Percentiles rank a stretch among this genome's conserved stretches.
Conservation (phyloP, 2,329 filamentous ascomycete genomes). For the Juglanconis sp. region DNA sequence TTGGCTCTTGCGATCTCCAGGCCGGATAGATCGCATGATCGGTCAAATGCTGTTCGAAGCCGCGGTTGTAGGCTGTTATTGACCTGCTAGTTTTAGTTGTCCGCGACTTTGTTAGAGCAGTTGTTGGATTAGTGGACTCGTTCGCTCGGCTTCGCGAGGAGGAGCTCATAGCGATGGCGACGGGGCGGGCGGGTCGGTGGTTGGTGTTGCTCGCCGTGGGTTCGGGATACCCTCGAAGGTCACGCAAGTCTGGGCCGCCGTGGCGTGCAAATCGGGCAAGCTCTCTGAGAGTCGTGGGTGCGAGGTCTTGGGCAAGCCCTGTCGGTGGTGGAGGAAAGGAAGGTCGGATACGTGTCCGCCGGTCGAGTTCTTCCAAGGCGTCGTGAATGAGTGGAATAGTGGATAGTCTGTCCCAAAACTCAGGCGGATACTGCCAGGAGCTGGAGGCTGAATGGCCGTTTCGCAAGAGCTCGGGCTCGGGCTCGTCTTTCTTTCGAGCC, state of each 20-base stretch:
- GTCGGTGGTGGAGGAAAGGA: not conserved
- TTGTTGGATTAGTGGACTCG: constrained; percentile 20
- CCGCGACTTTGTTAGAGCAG: not conserved
- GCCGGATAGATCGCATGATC: constrained; percentile 30
- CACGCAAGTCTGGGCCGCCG: constrained; percentile 24
- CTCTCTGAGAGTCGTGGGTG: no score
- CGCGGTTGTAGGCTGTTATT: constrained; percentile 27
- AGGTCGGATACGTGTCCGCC: not conserved
- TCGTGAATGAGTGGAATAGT: constrained; percentile 2
- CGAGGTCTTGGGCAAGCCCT: no score
- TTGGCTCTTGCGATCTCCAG: constrained; percentile 27
- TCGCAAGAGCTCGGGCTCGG: not conserved
- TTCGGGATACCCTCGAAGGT: constrained; percentile 20
- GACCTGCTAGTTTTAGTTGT: constrained; percentile 24
- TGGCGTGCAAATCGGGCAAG: constrained; percentile 22
- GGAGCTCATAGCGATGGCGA: constrained; percentile 13
- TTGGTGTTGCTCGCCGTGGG: not conserved
- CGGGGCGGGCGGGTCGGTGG: not conserved
- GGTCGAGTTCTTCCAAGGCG: constrained; percentile 12
- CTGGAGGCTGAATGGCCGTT: not conserved
- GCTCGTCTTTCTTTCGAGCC: not conserved
- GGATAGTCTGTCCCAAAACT: constrained; percentile 18
- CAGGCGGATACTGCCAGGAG: constrained; percentile 13
- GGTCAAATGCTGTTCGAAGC: constrained; percentile 35
- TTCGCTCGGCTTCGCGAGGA: constrained; percentile 17